Evolutionary conservation across 225 moss, liverwort and hornwort species (phyloP).

Genomic region (Thuidium tamariscinum): DNA sequence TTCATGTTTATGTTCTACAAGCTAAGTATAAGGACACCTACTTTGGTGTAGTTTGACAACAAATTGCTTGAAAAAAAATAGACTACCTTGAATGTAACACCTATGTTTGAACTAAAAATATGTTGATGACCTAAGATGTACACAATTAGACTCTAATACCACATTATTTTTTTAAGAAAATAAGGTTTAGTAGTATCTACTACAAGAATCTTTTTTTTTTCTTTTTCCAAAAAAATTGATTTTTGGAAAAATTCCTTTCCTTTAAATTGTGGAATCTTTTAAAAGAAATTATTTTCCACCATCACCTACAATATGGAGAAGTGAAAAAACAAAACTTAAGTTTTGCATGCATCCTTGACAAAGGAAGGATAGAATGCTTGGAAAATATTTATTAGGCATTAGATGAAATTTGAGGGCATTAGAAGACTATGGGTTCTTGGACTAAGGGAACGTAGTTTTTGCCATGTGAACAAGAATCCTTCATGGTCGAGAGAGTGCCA

Average conservation of each 20-base stretch:
- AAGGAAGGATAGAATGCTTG: background rate
- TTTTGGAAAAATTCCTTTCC: accelerated
- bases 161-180: accelerated
- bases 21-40: too few relatives aligned
- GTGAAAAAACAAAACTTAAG: background rate
- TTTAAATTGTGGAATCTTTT: too few relatives aligned
- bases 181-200: accelerated
- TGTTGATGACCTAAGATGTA: background rate
- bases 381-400: background rate
- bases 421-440: too few relatives aligned
- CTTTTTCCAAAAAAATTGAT: background rate
- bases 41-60: too few relatives aligned
- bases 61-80: too few relatives aligned
- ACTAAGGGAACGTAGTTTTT: too few relatives aligned
- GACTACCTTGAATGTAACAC: background rate
- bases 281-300: background rate
- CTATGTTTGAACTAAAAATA: background rate
- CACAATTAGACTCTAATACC: background rate
- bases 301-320: background rate
- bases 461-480: too few relatives aligned
- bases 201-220: background rate
- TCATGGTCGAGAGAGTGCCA: too few relatives aligned
- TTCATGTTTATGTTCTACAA: too few relatives aligned
- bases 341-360: background rate
- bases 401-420: too few relatives aligned